Evolutionary conservation across 1,139 yeast genomes (phyloP), one percentile per base, ranked within the genome.

Genomic region (Yamadazyma mexicana): DNA sequence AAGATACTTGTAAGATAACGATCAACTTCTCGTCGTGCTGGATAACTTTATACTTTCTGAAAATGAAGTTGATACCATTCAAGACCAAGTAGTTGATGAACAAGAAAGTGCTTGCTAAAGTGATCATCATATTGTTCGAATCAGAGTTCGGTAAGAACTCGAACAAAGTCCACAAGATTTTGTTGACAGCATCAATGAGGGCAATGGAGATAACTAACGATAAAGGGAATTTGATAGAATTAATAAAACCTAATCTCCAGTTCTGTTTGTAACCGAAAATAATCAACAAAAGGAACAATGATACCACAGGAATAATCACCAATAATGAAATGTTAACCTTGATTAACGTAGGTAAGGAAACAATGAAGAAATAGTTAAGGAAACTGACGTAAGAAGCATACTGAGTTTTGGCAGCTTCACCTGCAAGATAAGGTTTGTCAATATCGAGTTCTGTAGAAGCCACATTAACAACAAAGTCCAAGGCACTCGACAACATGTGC

Each of bases 401-500:
- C 10, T 75, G 71, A 1, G 34, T 33, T 9, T 41, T 39, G 2
- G 35, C 35, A 4, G 18, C 10, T 14, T 40, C 42, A 8, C 43
- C 46, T 24, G 37, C 44, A 10, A 40, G 24, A 37, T 47, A 42
- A 10, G 51, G 73, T 22, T 52, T 61, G 47, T 69, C 77, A 38
- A 77, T 59, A 33, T 66, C 71, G 24, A 70, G 56, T 17, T 68
- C 59, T 15, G 58, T 55, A 0, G 73, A 66, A 42, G 79, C 56
- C 10, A 79, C 62, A 5, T 53, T 51, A 0, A 73, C 44, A 11
- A 64, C 66, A 40, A 82, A 68, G 49, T 85, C 94, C 50, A 86
- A 62, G 0, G 92, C 68, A 42, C 78, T 81, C 2, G 83, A 73
- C 37, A 86, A 67, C 96, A 89, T 88, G 58, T 86, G 92, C 83